A percentile compares a stretch with the other conserved stretches of the same genome.
These are phyloP conservation scores for Aspergillus ibericus DNA, from an alignment of 2,329 filamentous ascomycete genomes.

Conservation along the genomic window DNA sequence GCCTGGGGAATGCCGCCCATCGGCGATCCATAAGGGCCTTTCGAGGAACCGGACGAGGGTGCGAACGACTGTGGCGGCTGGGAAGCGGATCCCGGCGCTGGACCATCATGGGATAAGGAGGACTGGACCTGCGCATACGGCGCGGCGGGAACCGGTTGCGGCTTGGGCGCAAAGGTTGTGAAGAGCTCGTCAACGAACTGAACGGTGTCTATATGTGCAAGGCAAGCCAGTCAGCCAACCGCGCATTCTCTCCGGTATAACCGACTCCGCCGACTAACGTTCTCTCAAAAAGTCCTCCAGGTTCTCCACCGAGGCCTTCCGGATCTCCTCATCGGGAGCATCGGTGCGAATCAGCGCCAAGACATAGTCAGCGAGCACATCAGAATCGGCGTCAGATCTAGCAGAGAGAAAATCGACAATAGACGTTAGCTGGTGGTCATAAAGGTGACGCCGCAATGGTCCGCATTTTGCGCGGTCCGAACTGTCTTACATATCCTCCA, in stretches of 20 bases:
- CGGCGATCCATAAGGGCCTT: conserved; percentile 22
- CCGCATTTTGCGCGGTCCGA: neutral
- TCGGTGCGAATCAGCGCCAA: conserved; percentile 59
- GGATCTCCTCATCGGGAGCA: conserved; percentile 55
- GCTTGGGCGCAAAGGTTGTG: conserved; percentile 50
- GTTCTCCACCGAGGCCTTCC: conserved; percentile 54
- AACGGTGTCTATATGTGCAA: conserved; percentile 44
- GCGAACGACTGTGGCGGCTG: conserved; percentile 25
- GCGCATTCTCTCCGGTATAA: neutral
- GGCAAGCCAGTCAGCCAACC: conserved; percentile 14
- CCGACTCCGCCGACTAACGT: conserved; percentile 35
- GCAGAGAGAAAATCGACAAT: neutral
- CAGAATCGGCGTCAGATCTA: conserved; percentile 62
- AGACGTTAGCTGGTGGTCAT: neutral
- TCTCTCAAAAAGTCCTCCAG: conserved; percentile 60
- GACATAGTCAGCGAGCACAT: conserved; percentile 63
- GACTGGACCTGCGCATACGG: conserved; percentile 24
- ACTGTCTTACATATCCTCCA: conserved; percentile 56
- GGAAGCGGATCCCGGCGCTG: conserved; percentile 19
- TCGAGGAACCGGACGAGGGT: conserved; percentile 22
- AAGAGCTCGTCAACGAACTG: conserved; percentile 60
- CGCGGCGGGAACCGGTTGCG: conserved; percentile 28
- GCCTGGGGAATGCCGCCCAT: conserved; percentile 19
- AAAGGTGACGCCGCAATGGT: too few relatives aligned
- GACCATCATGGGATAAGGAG: conserved; percentile 24